Conservation (phyloP, 2,329 filamentous ascomycete species). For the Verticillium tricorpus region DNA sequence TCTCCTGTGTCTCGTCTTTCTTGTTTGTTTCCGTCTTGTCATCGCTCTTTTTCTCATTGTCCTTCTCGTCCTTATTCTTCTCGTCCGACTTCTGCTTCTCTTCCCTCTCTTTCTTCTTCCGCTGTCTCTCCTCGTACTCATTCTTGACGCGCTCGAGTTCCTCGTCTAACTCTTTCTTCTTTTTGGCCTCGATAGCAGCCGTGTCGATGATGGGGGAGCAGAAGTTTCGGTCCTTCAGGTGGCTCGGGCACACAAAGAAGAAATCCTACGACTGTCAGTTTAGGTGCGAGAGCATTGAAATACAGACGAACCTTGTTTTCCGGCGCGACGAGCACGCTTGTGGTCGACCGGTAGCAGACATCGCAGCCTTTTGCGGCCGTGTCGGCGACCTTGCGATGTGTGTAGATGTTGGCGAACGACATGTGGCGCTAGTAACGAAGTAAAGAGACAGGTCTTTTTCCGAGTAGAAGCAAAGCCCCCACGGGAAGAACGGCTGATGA, state of each 20-base stretch:
- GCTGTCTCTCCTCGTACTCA: conserved; percentile 71
- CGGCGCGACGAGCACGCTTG: conserved; percentile 81
- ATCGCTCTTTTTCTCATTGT: conserved; percentile 29
- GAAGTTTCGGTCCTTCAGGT: conserved; percentile 80
- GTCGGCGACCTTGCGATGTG: conserved; percentile 82
- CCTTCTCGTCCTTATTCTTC: conserved; percentile 39
- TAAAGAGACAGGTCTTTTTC: neutral
- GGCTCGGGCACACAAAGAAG: conserved; percentile 83
- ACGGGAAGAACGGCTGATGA: neutral
- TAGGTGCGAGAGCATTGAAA: too few relatives aligned
- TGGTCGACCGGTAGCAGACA: conserved; percentile 85
- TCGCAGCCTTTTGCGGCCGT: conserved; percentile 79
- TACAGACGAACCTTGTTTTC: conserved; percentile 69
- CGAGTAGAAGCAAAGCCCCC: too few relatives aligned
- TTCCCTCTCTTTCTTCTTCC: conserved; percentile 64
- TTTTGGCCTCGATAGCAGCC: conserved; percentile 58
- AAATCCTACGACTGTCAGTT: conserved; percentile 53
- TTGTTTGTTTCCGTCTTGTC: conserved; percentile 25
- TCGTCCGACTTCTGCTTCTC: conserved; percentile 51
- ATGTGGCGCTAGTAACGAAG: conserved; percentile 21
- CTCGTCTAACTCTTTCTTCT: conserved; percentile 61
- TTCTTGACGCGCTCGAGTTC: conserved; percentile 64
- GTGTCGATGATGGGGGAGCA: conserved; percentile 70
- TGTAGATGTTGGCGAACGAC: conserved; percentile 73
- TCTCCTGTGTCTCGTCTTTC: conserved; percentile 27